A percentile compares a stretch with the other conserved stretches of the same genome.
phyloP scores from a whole-genome alignment of 495 filamentous ascomycete species.

The Aspergillus coremiiformis region DNA sequence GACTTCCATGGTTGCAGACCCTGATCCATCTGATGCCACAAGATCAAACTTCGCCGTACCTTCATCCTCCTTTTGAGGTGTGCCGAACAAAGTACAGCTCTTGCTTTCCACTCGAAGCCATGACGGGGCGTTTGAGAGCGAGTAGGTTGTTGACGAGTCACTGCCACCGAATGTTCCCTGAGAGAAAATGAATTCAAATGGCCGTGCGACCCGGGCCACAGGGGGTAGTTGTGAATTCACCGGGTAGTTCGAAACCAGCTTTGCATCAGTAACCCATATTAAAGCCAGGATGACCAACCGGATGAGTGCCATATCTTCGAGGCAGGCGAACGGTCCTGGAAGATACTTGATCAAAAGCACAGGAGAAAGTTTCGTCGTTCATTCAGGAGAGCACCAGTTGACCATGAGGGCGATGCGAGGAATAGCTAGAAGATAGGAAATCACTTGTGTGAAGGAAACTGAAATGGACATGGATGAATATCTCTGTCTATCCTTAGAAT shows the following conservation, averaged over 20 bases:
- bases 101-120: conserved; percentile 64
- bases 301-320: conserved; percentile 25
- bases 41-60: conserved; percentile 50
- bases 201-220: conserved; percentile 56
- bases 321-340: conserved; percentile 10
- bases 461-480: neutral
- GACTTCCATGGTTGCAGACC: conserved; percentile 48
- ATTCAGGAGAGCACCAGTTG: conserved; percentile 3
- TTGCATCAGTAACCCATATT: conserved; percentile 32
- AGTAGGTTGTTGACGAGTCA: conserved; percentile 48
- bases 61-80: conserved; percentile 48
- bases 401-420: neutral
- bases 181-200: conserved; percentile 63
- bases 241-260: conserved; percentile 52
- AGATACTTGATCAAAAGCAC: conserved; percentile 6
- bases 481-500: conserved; percentile 18
- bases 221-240: conserved; percentile 73
- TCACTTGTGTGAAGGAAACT: conserved; percentile 9
- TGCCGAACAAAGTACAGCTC: conserved; percentile 57
- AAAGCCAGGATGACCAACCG: conserved; percentile 26
- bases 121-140: conserved; percentile 51
- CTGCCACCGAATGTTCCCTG: conserved; percentile 57
- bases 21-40: conserved; percentile 53
- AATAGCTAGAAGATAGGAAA: conserved; percentile 7
- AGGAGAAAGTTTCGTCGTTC: conserved; percentile 7